A percentile compares a stretch with the other conserved stretches of the same genome.
Conservation (phyloP, 2,329 filamentous ascomycete species). For the Arthrobotrys entomopaga region DNA sequence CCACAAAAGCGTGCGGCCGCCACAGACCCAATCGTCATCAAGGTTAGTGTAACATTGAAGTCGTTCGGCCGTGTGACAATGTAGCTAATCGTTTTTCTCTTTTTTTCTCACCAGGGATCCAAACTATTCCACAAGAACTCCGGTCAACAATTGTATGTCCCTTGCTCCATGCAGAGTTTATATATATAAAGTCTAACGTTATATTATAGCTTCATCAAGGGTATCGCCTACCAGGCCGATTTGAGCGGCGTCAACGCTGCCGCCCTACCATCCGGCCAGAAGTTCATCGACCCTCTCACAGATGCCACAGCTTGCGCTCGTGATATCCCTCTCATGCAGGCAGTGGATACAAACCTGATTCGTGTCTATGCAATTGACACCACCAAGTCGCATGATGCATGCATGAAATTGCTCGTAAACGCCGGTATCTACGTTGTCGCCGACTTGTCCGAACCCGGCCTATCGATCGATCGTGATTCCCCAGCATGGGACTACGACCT, state of each 20-base stretch:
- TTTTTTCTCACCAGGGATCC: conserved; percentile 68
- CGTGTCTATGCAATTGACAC: conserved; percentile 95
- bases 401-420: conserved; percentile 83
- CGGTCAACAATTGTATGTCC: conserved; percentile 74
- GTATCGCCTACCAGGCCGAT: conserved; percentile 94
- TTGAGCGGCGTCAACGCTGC: conserved; percentile 67
- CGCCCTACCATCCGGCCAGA: conserved; percentile 66
- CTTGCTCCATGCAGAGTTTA: conserved; percentile 27
- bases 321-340: conserved; percentile 81
- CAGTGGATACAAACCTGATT: conserved; percentile 89
- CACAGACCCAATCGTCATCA: conserved; percentile 68
- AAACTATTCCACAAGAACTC: conserved; percentile 92
- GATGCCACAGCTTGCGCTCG: conserved; percentile 77
- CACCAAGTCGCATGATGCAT: conserved; percentile 77
- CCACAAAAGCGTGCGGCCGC: conserved; percentile 65
- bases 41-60: conserved; percentile 58
- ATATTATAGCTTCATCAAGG: conserved; percentile 77
- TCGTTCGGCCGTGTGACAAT: background rate
- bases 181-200: conserved; percentile 56
- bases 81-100: background rate
- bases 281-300: conserved; percentile 84
- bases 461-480: conserved; percentile 84
- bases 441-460: conserved; percentile 82
- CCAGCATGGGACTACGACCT: conserved; percentile 82
- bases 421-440: conserved; percentile 95